These are phyloP conservation scores for Hymenotorrendiella dingleyae DNA, from an alignment of 2,329 filamentous ascomycete genomes.

Conservation along the genomic window DNA sequence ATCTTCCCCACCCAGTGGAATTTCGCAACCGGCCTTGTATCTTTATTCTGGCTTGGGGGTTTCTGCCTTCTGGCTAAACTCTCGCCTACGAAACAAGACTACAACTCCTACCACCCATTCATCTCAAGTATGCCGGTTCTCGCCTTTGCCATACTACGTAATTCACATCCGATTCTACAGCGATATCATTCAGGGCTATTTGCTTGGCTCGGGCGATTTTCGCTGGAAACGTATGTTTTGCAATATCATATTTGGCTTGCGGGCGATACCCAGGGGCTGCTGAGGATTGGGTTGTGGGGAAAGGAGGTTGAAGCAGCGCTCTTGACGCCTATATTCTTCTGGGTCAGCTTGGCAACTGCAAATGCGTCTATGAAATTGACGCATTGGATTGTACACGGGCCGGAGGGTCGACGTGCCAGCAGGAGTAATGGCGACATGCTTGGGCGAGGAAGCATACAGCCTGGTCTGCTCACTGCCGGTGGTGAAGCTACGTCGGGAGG, in stretches of 20 bases:
- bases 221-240: conserved; percentile 54
- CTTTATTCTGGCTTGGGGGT: too few relatives aligned
- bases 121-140: conserved; percentile 49
- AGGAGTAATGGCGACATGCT: too few relatives aligned
- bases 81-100: conserved; percentile 39
- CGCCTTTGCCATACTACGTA: conserved; percentile 46
- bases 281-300: conserved; percentile 33
- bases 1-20: too few relatives aligned
- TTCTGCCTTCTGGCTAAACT: too few relatives aligned
- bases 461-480: too few relatives aligned
- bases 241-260: conserved; percentile 59
- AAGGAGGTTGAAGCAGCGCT: conserved; percentile 34
- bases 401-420: too few relatives aligned
- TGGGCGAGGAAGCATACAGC: too few relatives aligned
- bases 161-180: conserved; percentile 37
- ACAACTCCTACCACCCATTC: conserved; percentile 46
- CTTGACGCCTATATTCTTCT: conserved; percentile 38
- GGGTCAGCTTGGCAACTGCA: conserved; percentile 34
- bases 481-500: too few relatives aligned
- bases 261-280: conserved; percentile 47
- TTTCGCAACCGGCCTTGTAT: conserved; percentile 14
- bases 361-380: conserved; percentile 35
- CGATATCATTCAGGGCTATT: conserved; percentile 41
- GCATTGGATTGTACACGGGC: conserved; percentile 32
- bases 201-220: conserved; percentile 49